Base-by-base conservation (phyloP, 2,329 filamentous ascomycete species). In the Clarireedia hainanense region DNA sequence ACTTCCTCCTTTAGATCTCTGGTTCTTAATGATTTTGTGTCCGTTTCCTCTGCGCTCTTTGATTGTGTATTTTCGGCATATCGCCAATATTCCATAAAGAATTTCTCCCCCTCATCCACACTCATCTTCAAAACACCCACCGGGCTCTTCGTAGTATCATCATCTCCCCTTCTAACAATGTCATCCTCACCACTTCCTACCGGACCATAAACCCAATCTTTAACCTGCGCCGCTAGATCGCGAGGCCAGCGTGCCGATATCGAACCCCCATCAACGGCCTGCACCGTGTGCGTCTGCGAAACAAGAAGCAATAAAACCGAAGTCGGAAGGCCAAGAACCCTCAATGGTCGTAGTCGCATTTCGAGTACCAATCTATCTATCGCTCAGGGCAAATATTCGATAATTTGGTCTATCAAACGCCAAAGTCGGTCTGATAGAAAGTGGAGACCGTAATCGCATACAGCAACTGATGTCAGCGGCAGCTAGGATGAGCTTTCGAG, bases 41-140 rank as follows among this genome's bases (percentile, higher is more conserved):
- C 40, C n/a, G 14, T 17, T 7, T 17, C 45, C 9, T 55, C 47
- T 42, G 52, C 40, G 17, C 46, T 42, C 4, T 52, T 48, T 23
- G 40, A 56, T 51, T 58, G 56, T n/a, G 40, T 47, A n/a, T 57
- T 34, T 4, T 63, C 59, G 24, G 64, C 63, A 54, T 66, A 66
- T 73, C 64, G 63, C 68, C 68, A 84, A 68, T 89, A 86, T 46
- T 88, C 79, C 55, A 84, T 74, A 62, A 84, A 81, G 67, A 92
- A 85, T 76, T 89, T 94, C 67, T 89, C 85, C 58, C 80, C 80
- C 50, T 82, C 79, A 66, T 90, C 84, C 5, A 76, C 76, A 47
- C 81, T 76, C 80, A 91, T 88, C 67, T 91, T 91, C 67, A 80
- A 81, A 54, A 91, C 76, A 0, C 81, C 87, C 1, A 80, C 78